Conservation (phyloP, 2,329 filamentous ascomycete genomes). For the Penicillium palitans region DNA sequence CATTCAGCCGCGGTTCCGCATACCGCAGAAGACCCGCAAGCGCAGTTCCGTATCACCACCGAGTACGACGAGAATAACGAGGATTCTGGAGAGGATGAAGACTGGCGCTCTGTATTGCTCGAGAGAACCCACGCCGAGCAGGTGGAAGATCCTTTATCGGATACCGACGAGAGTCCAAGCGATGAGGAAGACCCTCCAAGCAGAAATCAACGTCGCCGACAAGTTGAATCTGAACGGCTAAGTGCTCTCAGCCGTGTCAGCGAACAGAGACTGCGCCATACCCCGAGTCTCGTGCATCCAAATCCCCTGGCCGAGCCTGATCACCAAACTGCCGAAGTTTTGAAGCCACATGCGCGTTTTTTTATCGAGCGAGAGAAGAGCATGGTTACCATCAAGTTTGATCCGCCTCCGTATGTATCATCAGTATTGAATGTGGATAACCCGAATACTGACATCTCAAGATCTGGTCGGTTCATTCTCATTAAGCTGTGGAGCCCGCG, state of each 20-base stretch:
- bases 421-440: background rate
- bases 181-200: constrained; percentile 27
- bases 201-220: constrained; percentile 28
- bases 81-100: constrained; percentile 28
- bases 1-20: constrained; percentile 28
- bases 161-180: constrained; percentile 35
- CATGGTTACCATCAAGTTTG: constrained; percentile 81
- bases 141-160: constrained; percentile 28
- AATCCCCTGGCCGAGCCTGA: constrained; percentile 16
- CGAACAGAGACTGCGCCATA: constrained; percentile 24
- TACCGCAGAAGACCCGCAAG: constrained; percentile 23
- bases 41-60: constrained; percentile 39
- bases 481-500: constrained; percentile 87
- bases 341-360: constrained; percentile 77
- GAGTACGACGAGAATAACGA: constrained; percentile 41
- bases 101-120: constrained; percentile 26
- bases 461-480: constrained; percentile 76
- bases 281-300: constrained; percentile 33
- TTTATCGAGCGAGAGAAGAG: constrained; percentile 79
- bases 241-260: constrained; percentile 15
- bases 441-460: constrained; percentile 26
- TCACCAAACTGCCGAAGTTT: constrained; percentile 46
- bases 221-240: constrained; percentile 26
- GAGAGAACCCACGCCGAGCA: constrained; percentile 34
- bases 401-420: constrained; percentile 43